Percentiles rank a stretch among this genome's conserved stretches.
Conservation (phyloP, 139 green algal species). For the Auxenochlorella pyrenoidosa region DNA sequence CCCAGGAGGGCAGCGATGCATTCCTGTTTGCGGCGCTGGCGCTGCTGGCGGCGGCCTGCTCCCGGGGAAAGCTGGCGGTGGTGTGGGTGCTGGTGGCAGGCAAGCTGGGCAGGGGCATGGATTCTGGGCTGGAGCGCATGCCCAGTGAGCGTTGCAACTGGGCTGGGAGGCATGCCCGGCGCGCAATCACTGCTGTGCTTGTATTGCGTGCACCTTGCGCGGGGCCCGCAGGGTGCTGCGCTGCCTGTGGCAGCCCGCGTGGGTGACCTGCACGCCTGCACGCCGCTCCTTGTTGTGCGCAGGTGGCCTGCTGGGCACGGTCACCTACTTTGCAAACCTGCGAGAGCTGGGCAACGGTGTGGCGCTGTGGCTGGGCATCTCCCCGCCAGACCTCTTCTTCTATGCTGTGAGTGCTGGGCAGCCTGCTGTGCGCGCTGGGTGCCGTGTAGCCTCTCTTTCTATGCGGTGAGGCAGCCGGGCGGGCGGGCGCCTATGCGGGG, state of each 20-base stretch:
- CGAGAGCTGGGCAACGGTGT: constrained; percentile 76
- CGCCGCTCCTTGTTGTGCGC: neutral
- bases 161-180: no score
- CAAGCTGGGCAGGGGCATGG: neutral
- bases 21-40: constrained; percentile 59
- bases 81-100: constrained; percentile 39
- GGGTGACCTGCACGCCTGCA: neutral
- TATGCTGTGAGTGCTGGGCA: constrained; percentile 22
- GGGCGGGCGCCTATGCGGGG: no score
- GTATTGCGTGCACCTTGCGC: no score
- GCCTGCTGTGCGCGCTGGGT: no score
- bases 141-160: neutral
- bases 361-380: constrained; percentile 67
- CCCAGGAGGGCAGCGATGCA: constrained; percentile 34
- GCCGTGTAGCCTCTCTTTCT: no score
- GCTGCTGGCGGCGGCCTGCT: constrained; percentile 41
- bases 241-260: neutral
- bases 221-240: no score
- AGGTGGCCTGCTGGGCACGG: constrained; percentile 59
- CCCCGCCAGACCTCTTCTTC: constrained; percentile 30
- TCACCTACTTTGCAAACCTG: constrained; percentile 67
- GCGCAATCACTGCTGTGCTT: neutral
- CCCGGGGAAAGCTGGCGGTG: constrained; percentile 55
- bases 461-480: no score
- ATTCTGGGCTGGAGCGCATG: neutral